These are phyloP conservation scores for Chaetomium cochliodes DNA, from an alignment of 495 filamentous ascomycete genomes.

Conservation along the genomic window DNA sequence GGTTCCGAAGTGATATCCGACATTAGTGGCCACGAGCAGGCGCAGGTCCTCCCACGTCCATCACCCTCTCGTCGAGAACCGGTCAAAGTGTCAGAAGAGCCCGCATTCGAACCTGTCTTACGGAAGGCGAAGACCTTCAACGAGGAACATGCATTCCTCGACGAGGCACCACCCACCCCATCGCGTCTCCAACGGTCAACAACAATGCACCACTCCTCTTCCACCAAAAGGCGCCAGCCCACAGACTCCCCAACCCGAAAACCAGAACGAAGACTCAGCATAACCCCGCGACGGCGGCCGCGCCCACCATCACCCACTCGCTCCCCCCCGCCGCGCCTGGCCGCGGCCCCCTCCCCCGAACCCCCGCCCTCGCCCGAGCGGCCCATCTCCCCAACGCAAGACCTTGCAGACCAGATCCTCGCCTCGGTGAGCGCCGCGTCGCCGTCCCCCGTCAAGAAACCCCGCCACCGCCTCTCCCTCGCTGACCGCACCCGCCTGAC, in stretches of 20 bases:
- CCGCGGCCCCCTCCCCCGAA: slow-evolving; percentile 15
- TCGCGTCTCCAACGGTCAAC: slow-evolving; percentile 27
- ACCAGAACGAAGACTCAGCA: slow-evolving; percentile 20
- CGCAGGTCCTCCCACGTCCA: slow-evolving; percentile 23
- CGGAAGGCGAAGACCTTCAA: slow-evolving; percentile 26
- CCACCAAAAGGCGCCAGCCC: not conserved
- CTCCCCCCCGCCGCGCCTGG: slow-evolving; percentile 6
- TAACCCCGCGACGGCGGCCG: slow-evolving; percentile 17
- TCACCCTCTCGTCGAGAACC: slow-evolving; percentile 25
- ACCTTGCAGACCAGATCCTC: slow-evolving; percentile 56
- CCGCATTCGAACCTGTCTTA: slow-evolving; percentile 23
- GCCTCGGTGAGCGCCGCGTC: slow-evolving; percentile 53
- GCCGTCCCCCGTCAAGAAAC: slow-evolving; percentile 54
- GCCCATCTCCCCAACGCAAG: slow-evolving; percentile 45
- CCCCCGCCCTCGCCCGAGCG: slow-evolving; percentile 22
- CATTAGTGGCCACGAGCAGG: slow-evolving; percentile 46
- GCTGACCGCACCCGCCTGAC: slow-evolving; percentile 55
- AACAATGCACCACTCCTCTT: slow-evolving; percentile 22
- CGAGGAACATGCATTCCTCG: slow-evolving; percentile 11
- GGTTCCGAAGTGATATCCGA: slow-evolving; percentile 44
- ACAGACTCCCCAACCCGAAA: slow-evolving; percentile 14
- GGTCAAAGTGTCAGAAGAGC: slow-evolving; percentile 19
- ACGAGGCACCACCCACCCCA: slow-evolving; percentile 16
- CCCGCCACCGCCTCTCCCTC: slow-evolving; percentile 51
- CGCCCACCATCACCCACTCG: slow-evolving; percentile 18